Conservation (phyloP, 805 yeast species). For the Candida tammaniensis region DNA sequence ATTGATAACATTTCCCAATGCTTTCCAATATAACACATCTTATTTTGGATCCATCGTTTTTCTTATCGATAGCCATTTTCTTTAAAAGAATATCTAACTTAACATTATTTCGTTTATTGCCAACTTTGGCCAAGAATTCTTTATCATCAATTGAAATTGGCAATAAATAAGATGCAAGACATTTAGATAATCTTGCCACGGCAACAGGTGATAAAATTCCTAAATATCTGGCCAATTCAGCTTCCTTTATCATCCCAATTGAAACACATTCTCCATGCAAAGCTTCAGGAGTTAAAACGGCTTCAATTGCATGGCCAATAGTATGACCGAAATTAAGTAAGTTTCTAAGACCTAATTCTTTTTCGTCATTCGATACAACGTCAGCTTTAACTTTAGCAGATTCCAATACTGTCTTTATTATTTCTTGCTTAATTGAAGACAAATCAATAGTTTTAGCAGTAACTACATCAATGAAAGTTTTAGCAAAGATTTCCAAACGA, state of each 20-base stretch:
- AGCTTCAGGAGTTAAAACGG: conserved; percentile 94
- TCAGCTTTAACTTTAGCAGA: conserved; percentile 89
- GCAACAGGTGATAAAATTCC: conserved; percentile 91
- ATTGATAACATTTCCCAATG: conserved; percentile 88
- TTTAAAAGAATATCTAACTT: conserved; percentile 73
- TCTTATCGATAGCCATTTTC: conserved; percentile 95
- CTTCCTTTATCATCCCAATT: conserved; percentile 92
- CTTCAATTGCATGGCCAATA: conserved; percentile 97
- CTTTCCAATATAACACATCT: conserved; percentile 78
- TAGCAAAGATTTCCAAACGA: conserved; percentile 76
- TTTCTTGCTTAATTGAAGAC: conserved; percentile 64
- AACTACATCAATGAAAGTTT: conserved; percentile 66
- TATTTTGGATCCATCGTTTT: conserved; percentile 90
- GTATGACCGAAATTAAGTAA: conserved; percentile 93
- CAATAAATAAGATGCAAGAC: conserved; percentile 79
- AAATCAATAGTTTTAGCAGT: conserved; percentile 46
- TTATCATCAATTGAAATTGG: conserved; percentile 79
- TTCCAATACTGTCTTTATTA: conserved; percentile 75
- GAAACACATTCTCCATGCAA: conserved; percentile 99
- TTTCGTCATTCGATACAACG: conserved; percentile 91
- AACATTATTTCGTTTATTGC: conserved; percentile 58
- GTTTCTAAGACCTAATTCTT: conserved; percentile 92
- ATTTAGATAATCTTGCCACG: conserved; percentile 83
- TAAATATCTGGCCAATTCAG: conserved; percentile 88
- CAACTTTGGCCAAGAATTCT: conserved; percentile 59